Evolutionary conservation across 768 basidiomycete genomes (phyloP).

Genomic region (Boletus coccyginus): DNA sequence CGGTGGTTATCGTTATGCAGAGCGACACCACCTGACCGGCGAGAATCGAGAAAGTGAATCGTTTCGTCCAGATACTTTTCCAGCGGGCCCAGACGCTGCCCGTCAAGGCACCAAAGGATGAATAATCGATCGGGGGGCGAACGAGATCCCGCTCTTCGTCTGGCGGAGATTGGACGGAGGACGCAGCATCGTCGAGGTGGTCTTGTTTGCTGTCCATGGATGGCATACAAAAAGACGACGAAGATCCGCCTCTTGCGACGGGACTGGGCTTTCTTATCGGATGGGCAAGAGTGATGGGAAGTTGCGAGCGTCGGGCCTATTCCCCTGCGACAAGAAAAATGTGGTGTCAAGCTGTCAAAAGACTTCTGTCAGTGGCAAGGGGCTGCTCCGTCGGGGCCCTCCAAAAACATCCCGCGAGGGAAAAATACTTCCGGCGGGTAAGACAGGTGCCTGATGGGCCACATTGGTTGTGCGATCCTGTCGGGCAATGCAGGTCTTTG

Average conservation of each 20-base stretch:
- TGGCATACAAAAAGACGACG: conserved; percentile 7
- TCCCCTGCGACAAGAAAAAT: not conserved
- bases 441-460: not conserved
- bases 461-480: no score
- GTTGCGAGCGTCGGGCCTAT: conserved; percentile 5
- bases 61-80: conserved; percentile 74
- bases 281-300: not conserved
- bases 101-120: conserved; percentile 52
- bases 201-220: conserved; percentile 27
- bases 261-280: conserved; percentile 12
- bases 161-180: not conserved
- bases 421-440: not conserved
- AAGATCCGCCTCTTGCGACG: not conserved
- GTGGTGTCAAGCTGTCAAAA: conserved; percentile 10
- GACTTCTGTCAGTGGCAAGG: conserved; percentile 9
- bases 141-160: conserved; percentile 2
- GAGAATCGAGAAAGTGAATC: conserved; percentile 65
- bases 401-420: not conserved
- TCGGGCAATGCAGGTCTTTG: no score
- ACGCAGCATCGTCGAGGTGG: conserved; percentile 10
- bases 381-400: not conserved
- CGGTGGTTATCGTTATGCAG: conserved; percentile 87
- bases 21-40: conserved; percentile 83
- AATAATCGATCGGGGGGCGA: conserved; percentile 66
- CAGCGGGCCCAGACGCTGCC: conserved; percentile 57